Evolutionary conservation across 164 flowering plant genomes (phyloP), one percentile per base, ranked within the genome.

Genomic region (Cinnamomum micranthum): DNA sequence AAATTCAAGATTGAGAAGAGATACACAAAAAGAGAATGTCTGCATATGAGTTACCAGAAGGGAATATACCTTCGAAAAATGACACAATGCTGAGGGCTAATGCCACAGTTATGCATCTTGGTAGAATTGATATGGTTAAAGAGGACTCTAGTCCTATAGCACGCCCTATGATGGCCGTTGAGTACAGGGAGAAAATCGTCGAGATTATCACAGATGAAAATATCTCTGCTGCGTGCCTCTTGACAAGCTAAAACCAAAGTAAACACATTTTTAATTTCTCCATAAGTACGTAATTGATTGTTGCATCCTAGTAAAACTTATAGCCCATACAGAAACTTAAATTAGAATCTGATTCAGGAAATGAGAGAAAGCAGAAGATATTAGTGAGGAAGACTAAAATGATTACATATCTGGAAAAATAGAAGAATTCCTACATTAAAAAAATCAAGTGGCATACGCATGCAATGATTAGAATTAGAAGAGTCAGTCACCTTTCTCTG

Each of bases 161-260:
- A 17, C 99, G 92, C 71, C 99, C 99, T 20, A 86, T 41, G 51
- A 95, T 77, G 75, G 99, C 99, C 12, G 99, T 93, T 72, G 99
- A 95, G 68, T 95, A 95, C 84, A 95, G 79, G 1, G 99, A 95
- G 82, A 95, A 95, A 47, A 93, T n/a, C 23, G 93, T 85, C 60
- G 99, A 75, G 11, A 93, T 50, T 50, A 91, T 89, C 78, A 95
- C 90, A 35, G 97, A 88, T n/a, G 95, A 83, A 82, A 95, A 95
- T 70, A 93, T 95, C 87, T 95, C 99, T 70, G 99, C 97, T 19
- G 99, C 97, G 80, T 93, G 99, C 82, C 99, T 90, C 86, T 90
- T 93, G 50, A 95, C 95, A 64, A 95, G 95, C 99, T 95, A 31
- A 35, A 69, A 33, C 6, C 55, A 69, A 69, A 69, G 51, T 41